Evolutionary conservation across 768 basidiomycete genomes (phyloP), one percentile per base, ranked within the genome.

Genomic region (Porphyrellus cyaneotinctus): DNA sequence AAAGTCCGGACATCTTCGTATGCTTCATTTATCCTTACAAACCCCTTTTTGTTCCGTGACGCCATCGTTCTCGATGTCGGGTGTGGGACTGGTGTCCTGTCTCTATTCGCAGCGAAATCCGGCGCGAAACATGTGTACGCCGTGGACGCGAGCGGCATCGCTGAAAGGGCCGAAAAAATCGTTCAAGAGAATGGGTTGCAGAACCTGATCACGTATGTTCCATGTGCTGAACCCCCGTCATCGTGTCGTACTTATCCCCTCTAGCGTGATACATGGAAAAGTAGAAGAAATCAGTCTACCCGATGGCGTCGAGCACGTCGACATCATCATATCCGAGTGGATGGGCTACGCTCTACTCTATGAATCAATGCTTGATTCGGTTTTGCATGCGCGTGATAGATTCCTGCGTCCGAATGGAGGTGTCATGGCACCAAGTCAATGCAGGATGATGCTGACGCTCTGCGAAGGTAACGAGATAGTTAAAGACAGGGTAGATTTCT

Each of bases 311-410:
- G 74, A 79, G 11, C 75, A 90, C 47, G 95, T 98, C 22, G 95
- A 99, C 67, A 81, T 99, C 53, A 94, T 99, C 68, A 76, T 98
- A 46, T 95, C 92, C 5, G 95, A 99, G 70, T 98, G 95, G 95
- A 97, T 97, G 95, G 93, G 85, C 15, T 92, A 91, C 63, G 87
- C 85, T 1, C 74, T 92, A 22, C 78, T 97, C 20, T 97, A 97
- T 69, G 95, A 99, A 70, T 91, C 88, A 38, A 97, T 99, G 95
- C 80, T 98, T 31, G 95, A 97, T 69, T 95, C 94, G 2, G 95
- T 99, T 17, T 74, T 99, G 18, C 72, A 75, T 55, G 95, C 95
- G 0, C 80, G 95, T 17, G 93, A 97, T 68, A 79, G 87, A 20
- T 97, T 92, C 72, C 76, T 98, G 30, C 74, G 75, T 43, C 81